Evolutionary conservation across 106 monocot genomes (phyloP).

Genomic region (Dioscorea dumetorum): DNA sequence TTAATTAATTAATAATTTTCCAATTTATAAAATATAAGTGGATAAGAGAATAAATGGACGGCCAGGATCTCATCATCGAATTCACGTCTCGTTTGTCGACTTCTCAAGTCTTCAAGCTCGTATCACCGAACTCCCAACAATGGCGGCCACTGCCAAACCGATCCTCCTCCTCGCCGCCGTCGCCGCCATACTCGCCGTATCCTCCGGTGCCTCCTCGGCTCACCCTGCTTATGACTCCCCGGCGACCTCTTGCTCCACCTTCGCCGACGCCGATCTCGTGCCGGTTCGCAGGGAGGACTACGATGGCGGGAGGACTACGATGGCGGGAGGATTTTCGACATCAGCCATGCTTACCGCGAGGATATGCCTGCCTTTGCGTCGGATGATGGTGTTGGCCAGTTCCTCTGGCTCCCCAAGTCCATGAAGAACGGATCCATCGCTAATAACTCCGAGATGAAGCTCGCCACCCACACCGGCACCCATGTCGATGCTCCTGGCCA

Average conservation of each 20-base stretch:
- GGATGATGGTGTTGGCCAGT: conserved; percentile 50
- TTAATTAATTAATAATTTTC: too few relatives aligned
- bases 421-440: conserved; percentile 72
- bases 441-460: conserved; percentile 71
- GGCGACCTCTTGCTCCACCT: background rate
- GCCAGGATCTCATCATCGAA: too few relatives aligned
- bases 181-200: background rate
- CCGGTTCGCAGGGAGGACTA: conserved; percentile 41
- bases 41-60: too few relatives aligned
- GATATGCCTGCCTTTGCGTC: conserved; percentile 61
- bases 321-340: conserved; percentile 81
- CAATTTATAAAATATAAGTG: too few relatives aligned
- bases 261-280: background rate
- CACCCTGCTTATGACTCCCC: background rate
- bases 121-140: background rate
- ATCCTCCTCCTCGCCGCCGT: background rate
- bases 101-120: too few relatives aligned
- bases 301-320: conserved; percentile 74
- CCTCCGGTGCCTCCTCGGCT: background rate
- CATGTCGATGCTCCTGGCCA: conserved; percentile 96
- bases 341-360: conserved; percentile 64
- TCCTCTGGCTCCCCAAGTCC: conserved; percentile 63
- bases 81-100: too few relatives aligned
- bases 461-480: conserved; percentile 67
- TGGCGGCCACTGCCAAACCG: background rate